Conservation (phyloP, 805 yeast genomes). For the Candida loeiensis region DNA sequence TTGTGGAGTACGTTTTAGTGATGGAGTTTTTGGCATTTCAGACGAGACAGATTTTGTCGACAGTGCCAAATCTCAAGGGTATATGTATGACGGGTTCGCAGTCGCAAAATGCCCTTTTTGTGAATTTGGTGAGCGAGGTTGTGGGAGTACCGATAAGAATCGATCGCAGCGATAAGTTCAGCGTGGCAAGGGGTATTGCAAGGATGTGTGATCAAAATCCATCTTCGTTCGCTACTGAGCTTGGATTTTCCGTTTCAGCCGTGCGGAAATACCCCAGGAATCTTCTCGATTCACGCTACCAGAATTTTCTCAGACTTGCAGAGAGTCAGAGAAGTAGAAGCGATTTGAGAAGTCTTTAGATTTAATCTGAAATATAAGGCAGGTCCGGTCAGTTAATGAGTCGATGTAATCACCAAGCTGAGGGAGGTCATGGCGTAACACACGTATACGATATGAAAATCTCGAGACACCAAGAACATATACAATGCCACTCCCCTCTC, state of each 20-base stretch:
- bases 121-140: conserved; percentile 19
- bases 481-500: no score
- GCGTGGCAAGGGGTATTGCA: conserved; percentile 24
- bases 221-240: no score
- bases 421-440: no score
- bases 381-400: no score
- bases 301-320: neutral
- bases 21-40: conserved; percentile 54
- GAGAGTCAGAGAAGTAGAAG: neutral
- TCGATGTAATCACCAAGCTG: no score
- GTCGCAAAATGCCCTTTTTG: conserved; percentile 43
- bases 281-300: neutral
- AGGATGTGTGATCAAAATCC: no score
- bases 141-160: conserved; percentile 11
- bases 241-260: no score
- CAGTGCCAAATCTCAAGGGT: conserved; percentile 20
- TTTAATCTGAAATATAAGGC: no score
- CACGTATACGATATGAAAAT: no score
- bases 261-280: neutral
- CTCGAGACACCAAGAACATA: no score
- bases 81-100: conserved; percentile 54
- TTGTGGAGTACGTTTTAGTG: conserved; percentile 41
- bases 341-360: neutral
- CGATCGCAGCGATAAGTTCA: conserved; percentile 13
- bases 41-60: conserved; percentile 34